Evolutionary conservation across 2,329 filamentous ascomycete genomes (phyloP).

Genomic region (Colletotrichum liriopes): DNA sequence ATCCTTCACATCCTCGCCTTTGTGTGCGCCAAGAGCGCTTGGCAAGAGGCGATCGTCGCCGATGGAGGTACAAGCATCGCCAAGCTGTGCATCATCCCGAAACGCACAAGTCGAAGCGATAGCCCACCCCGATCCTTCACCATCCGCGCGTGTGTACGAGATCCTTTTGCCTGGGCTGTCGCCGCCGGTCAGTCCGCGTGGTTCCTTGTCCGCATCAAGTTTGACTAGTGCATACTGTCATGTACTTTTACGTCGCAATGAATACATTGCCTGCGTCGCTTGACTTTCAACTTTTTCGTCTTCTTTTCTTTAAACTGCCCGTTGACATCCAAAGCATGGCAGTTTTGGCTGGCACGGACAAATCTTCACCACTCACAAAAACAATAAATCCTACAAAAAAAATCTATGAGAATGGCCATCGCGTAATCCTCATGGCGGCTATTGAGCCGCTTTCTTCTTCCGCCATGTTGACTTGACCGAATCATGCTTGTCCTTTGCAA

Average conservation of each 20-base stretch:
- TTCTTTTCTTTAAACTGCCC: too few species aligned
- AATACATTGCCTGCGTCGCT: neutral
- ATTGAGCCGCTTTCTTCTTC: too few species aligned
- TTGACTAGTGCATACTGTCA: neutral
- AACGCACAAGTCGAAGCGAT: conserved; percentile 27
- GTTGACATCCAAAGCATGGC: too few species aligned
- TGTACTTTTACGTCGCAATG: neutral
- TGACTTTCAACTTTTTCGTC: neutral
- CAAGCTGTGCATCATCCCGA: conserved; percentile 24
- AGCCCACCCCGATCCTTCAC: neutral
- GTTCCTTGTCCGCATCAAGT: neutral
- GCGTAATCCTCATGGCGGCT: too few species aligned
- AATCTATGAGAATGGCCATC: too few species aligned
- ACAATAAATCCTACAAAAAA: too few species aligned
- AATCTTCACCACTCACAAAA: neutral
- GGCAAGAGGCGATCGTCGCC: conserved; percentile 12
- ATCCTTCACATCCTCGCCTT: neutral
- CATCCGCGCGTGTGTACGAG: neutral
- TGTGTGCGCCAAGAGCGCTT: neutral
- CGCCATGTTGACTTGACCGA: too few species aligned
- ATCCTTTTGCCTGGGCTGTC: neutral
- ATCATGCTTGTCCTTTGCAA: neutral
- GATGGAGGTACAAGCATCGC: neutral
- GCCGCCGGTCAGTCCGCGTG: neutral
- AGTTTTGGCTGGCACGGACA: too few species aligned